Percentiles rank a stretch among this genome's conserved stretches.
Conservation (phyloP, 345 rosid genomes). For the Aquilaria sinensis region DNA sequence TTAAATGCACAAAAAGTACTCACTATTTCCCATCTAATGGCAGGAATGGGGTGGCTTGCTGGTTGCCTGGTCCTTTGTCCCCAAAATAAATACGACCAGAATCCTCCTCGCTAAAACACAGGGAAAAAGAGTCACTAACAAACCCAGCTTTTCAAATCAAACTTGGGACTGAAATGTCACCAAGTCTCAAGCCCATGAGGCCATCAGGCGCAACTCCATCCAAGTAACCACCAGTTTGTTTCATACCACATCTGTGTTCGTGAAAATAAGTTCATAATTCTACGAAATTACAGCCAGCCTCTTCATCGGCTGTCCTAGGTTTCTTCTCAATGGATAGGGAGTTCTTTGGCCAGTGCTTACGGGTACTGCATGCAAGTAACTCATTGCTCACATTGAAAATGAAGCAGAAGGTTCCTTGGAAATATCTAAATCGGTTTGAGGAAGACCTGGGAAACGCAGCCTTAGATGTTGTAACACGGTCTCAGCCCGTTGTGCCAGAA, state of each 20-base stretch:
- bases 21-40: slow-evolving; percentile 58
- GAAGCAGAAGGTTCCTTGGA: slow-evolving; percentile 13
- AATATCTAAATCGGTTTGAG: slow-evolving; percentile 73
- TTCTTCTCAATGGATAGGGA: slow-evolving; percentile 8
- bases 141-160: slow-evolving; percentile 73
- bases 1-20: slow-evolving; percentile 10
- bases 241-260: slow-evolving; percentile 75
- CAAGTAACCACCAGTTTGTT: slow-evolving; percentile 76
- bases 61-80: slow-evolving; percentile 60
- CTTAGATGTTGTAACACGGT: slow-evolving; percentile 62
- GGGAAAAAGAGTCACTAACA: slow-evolving; percentile 65
- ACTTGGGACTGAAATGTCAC: slow-evolving; percentile 77
- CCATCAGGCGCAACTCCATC: slow-evolving; percentile 88
- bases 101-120: slow-evolving; percentile 80
- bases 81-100: slow-evolving; percentile 85
- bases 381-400: slow-evolving; percentile 1
- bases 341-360: slow-evolving; percentile 6
- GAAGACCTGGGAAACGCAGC: slow-evolving; percentile 83
- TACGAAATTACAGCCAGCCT: slow-evolving; percentile 14
- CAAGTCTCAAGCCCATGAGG: slow-evolving; percentile 78
- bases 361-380: slow-evolving; percentile 8
- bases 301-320: slow-evolving; percentile 8
- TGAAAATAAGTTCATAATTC: background rate
- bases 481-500: slow-evolving; percentile 68
- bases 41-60: slow-evolving; percentile 67